These are phyloP conservation scores for Rugosomyces carneus DNA, from an alignment of 1,284 basidiomycete genomes.

Conservation along the genomic window DNA sequence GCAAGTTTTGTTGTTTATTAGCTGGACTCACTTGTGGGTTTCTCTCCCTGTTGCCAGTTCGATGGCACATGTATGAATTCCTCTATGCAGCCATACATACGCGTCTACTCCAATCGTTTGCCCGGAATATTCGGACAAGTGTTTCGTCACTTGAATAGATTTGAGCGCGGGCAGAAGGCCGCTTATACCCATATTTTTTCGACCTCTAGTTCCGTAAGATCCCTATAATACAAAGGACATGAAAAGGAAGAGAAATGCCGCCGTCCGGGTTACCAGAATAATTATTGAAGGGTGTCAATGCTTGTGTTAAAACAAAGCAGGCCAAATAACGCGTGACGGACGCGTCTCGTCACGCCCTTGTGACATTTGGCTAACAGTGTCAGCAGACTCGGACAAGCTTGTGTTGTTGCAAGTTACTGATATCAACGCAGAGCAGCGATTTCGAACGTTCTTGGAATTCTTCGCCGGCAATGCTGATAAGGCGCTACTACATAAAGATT, in stretches of 20 bases:
- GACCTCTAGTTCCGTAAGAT: no score
- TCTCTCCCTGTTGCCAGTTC: slow-evolving; percentile 83
- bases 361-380: not conserved
- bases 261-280: no score
- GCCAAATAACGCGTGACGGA: not conserved
- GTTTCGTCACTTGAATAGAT: slow-evolving; percentile 75
- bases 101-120: slow-evolving; percentile 82
- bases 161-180: slow-evolving; percentile 93
- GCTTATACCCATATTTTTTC: slow-evolving; percentile 80
- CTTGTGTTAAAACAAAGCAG: no score
- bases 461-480: no score
- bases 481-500: no score
- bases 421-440: no score
- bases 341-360: not conserved
- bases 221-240: no score
- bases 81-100: slow-evolving; percentile 98
- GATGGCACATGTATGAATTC: slow-evolving; percentile 86
- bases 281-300: no score
- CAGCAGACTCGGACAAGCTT: no score
- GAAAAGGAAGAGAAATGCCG: no score
- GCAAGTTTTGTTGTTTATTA: not conserved
- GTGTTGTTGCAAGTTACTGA: no score
- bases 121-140: slow-evolving; percentile 78
- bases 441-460: no score
- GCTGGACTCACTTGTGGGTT: slow-evolving; percentile 68